Evolutionary conservation across 2,329 filamentous ascomycete genomes (phyloP).

Genomic region (Epichloe glyceriae): DNA sequence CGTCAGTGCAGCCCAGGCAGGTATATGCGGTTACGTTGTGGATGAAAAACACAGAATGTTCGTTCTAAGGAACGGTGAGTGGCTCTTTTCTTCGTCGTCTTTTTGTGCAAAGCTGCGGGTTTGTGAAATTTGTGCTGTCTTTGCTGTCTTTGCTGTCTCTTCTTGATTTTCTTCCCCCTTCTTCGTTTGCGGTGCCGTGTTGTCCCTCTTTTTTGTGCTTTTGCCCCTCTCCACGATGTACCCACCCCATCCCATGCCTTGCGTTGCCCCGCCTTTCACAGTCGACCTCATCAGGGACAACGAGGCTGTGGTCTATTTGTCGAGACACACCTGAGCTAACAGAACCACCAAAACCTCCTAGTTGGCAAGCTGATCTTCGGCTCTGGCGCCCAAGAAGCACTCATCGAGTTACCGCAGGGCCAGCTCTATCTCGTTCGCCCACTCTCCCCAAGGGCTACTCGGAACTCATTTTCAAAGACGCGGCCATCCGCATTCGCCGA

Average conservation of each 20-base stretch:
- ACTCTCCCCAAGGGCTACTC: slow-evolving; percentile 91
- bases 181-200: too few species aligned
- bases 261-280: not conserved
- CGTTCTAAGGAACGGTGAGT: slow-evolving; percentile 32
- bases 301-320: not conserved
- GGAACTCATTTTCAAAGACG: slow-evolving; percentile 97
- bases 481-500: slow-evolving; percentile 77
- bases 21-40: not conserved
- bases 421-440: slow-evolving; percentile 96
- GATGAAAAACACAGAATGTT: slow-evolving; percentile 21
- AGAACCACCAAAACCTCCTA: slow-evolving; percentile 20
- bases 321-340: not conserved
- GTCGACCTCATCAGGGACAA: not conserved
- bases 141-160: too few species aligned
- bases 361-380: slow-evolving; percentile 93
- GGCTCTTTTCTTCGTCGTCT: not conserved
- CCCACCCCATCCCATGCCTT: not conserved
- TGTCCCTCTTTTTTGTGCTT: not conserved
- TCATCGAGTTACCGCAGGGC: slow-evolving; percentile 89
- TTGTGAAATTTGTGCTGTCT: not conserved
- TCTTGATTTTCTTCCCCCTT: not conserved
- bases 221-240: slow-evolving; percentile 6
- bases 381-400: slow-evolving; percentile 70
- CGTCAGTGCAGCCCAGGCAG: not conserved
- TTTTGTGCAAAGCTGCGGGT: not conserved